A percentile compares a stretch with the other conserved stretches of the same genome.
phyloP scores from a whole-genome alignment of 2,329 filamentous ascomycete genomes.

The Nemania sp. region DNA sequence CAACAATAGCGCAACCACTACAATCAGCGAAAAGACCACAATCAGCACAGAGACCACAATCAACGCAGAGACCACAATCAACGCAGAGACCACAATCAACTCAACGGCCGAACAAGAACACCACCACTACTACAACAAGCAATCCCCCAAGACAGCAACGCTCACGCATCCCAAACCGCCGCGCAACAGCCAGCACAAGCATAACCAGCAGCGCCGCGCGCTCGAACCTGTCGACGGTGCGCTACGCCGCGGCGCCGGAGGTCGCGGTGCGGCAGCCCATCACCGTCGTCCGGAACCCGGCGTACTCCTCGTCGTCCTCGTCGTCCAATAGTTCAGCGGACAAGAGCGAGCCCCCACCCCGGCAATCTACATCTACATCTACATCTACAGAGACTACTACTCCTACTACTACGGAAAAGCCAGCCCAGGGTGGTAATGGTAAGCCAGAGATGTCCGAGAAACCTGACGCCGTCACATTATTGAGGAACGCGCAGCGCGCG shows the following conservation, averaged over 20 bases:
- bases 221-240: slow-evolving; percentile 34
- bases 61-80: too few relatives aligned
- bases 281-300: slow-evolving; percentile 32
- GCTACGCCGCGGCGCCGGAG: slow-evolving; percentile 36
- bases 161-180: background rate
- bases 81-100: too few relatives aligned
- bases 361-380: too few relatives aligned
- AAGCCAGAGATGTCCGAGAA: too few relatives aligned
- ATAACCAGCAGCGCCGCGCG: slow-evolving; percentile 31
- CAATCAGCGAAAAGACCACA: too few relatives aligned
- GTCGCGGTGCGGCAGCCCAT: slow-evolving; percentile 35
- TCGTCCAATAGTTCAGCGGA: background rate
- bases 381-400: too few relatives aligned
- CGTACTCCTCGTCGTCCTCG: slow-evolving; percentile 22
- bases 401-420: too few relatives aligned
- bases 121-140: background rate
- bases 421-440: too few relatives aligned
- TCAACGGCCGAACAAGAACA: too few relatives aligned
- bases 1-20: too few relatives aligned
- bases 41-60: too few relatives aligned
- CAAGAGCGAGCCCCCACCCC: too few relatives aligned
- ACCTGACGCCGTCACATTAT: slow-evolving; percentile 25
- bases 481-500: slow-evolving; percentile 17
- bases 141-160: background rate
- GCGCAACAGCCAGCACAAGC: slow-evolving; percentile 32